Percentiles rank a stretch among this genome's conserved stretches.
These are phyloP conservation scores for Ustilago curta DNA, from an alignment of 1,284 basidiomycete species.

Conservation along the genomic window DNA sequence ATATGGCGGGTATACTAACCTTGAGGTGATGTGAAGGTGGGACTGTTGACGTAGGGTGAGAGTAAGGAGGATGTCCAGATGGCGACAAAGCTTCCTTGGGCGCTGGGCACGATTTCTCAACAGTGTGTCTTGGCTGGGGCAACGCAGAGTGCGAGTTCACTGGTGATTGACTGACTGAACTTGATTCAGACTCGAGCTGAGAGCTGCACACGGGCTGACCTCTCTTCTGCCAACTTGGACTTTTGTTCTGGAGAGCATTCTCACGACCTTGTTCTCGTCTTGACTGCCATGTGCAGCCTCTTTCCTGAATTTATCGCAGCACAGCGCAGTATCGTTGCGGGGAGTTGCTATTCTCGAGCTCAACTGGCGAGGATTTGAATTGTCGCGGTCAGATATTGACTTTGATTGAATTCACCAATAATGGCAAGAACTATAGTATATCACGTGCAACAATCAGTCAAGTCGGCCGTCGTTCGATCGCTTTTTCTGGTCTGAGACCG, in stretches of 20 bases:
- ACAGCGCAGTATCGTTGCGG: not conserved
- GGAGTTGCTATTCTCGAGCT: not conserved
- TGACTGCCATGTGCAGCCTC: slow-evolving; percentile 1
- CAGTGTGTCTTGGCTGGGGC: not conserved
- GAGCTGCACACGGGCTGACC: no score
- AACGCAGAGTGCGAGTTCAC: no score
- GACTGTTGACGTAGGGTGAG: slow-evolving; percentile 48
- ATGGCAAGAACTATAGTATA: not conserved
- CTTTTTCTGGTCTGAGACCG: no score
- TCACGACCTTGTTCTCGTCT: not conserved
- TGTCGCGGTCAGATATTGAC: not conserved
- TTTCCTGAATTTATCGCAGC: not conserved
- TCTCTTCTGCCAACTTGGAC: not conserved
- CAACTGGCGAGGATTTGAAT: not conserved
- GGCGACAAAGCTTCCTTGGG: slow-evolving; percentile 47
- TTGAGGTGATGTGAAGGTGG: slow-evolving; percentile 47
- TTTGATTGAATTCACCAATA: not conserved
- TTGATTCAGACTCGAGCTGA: not conserved
- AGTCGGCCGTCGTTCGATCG: slow-evolving; percentile 8
- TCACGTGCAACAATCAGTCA: not conserved
- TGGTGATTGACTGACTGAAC: not conserved
- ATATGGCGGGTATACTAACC: slow-evolving; percentile 42
- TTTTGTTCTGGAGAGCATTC: no score
- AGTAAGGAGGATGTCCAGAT: slow-evolving; percentile 41
- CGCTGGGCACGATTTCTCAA: slow-evolving; percentile 14